These are phyloP conservation scores for Ustilago cynodontis DNA, from an alignment of 1,284 basidiomycete species.

Conservation along the genomic window DNA sequence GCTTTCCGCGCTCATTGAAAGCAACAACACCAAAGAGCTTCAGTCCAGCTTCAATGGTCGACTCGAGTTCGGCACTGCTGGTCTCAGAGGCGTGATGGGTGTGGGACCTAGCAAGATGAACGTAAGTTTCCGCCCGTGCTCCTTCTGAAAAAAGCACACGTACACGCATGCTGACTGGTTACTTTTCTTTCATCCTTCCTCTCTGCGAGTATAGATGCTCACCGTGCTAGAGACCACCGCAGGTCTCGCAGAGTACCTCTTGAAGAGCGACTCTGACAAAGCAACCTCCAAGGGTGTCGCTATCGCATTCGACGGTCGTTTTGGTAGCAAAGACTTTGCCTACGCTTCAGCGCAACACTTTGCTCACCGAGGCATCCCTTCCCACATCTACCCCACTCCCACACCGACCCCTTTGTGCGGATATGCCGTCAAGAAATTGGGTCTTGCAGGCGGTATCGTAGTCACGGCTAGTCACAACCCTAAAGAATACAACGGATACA, in stretches of 20 bases:
- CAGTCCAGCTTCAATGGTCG: constrained; percentile 55
- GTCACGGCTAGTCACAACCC: constrained; percentile 65
- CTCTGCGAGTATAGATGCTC: constrained; percentile 42
- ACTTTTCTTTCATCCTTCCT: neutral
- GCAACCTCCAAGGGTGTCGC: constrained; percentile 56
- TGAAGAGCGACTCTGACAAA: constrained; percentile 35
- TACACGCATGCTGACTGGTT: no score
- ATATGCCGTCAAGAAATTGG: constrained; percentile 58
- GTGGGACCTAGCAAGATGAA: constrained; percentile 62
- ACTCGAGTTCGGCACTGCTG: constrained; percentile 62
- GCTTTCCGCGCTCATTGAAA: constrained; percentile 43
- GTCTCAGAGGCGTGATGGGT: constrained; percentile 60
- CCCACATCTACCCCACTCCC: constrained; percentile 44
- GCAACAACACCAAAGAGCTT: constrained; percentile 43
- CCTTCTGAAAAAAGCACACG: neutral
- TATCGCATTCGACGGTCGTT: constrained; percentile 63
- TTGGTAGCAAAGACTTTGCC: constrained; percentile 58
- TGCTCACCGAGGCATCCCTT: constrained; percentile 50
- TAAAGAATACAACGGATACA: constrained; percentile 65
- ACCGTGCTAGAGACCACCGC: constrained; percentile 59
- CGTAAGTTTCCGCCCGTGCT: constrained; percentile 33
- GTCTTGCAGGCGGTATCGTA: constrained; percentile 60
- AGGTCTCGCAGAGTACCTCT: constrained; percentile 53
- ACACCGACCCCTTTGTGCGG: constrained; percentile 61
- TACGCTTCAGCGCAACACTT: constrained; percentile 57